Percentiles rank a stretch among this genome's conserved stretches.
These are phyloP conservation scores for Mycena vitilis DNA, from an alignment of 768 basidiomycete species.

Conservation along the genomic window DNA sequence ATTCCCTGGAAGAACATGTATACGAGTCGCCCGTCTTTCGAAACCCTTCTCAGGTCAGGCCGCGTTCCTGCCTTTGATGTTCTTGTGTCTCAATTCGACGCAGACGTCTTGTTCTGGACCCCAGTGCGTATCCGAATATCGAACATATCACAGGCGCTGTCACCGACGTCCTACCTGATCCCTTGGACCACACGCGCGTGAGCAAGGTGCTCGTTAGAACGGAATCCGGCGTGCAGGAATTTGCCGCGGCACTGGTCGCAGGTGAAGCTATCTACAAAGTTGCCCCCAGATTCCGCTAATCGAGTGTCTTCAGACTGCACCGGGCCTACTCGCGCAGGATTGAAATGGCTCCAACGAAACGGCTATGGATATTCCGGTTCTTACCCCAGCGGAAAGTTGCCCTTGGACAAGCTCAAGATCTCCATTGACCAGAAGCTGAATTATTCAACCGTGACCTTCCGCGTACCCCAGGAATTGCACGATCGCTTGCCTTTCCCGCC, in stretches of 20 bases:
- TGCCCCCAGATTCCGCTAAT: background rate
- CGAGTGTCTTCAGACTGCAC: slow-evolving; percentile 44
- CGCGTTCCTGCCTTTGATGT: background rate
- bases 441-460: slow-evolving; percentile 37
- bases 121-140: slow-evolving; percentile 23
- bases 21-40: background rate
- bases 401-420: slow-evolving; percentile 37
- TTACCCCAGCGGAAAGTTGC: slow-evolving; percentile 20
- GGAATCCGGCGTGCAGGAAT: slow-evolving; percentile 25
- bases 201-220: slow-evolving; percentile 36
- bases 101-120: slow-evolving; percentile 8
- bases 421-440: slow-evolving; percentile 42
- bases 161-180: slow-evolving; percentile 39
- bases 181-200: slow-evolving; percentile 27
- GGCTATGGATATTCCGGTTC: slow-evolving; percentile 30
- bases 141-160: slow-evolving; percentile 42
- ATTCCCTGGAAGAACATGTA: slow-evolving; percentile 15
- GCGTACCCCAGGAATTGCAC: slow-evolving; percentile 15
- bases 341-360: slow-evolving; percentile 41
- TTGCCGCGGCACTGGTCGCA: slow-evolving; percentile 37
- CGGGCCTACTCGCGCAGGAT: slow-evolving; percentile 41
- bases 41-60: slow-evolving; percentile 2
- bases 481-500: slow-evolving; percentile 36
- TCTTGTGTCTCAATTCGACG: background rate
- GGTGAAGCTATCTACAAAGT: slow-evolving; percentile 26